Evolutionary conservation across 495 filamentous ascomycete genomes (phyloP), one percentile per base, ranked within the genome.

Genomic region (Neurospora sp.): DNA sequence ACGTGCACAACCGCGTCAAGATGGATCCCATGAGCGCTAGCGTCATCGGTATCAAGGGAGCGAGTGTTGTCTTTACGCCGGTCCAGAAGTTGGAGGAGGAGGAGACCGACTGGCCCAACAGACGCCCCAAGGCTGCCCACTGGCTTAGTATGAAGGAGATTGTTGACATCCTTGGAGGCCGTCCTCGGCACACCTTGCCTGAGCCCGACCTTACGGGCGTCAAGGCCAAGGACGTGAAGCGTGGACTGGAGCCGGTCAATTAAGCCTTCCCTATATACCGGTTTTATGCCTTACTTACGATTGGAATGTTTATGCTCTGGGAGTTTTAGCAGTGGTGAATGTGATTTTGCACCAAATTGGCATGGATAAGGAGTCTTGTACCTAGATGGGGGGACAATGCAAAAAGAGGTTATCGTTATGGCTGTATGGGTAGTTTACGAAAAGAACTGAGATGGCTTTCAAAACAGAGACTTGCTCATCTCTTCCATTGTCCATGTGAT

Each of bases 1-100:
- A 88, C 74, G 83, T 87, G n/a, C 85, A 87, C 40, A 87, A 92
- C 11, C 87, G 88, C 61, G 91, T 97, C 74, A 86, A 87, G 44
- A 85, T 84, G 14, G 92, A 97, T 77, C 87, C 89, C 3, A 80
- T 89, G 77, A 93, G 91, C 35, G 84, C 89, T 3, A 84, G 89
- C 1, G 93, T 98, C 48, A 99, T 99, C 76, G 96, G 96, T 20
- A 92, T 98, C 82, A 91, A 92, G 81, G 94, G 96, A 12, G 93
- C 94, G 0, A 91, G 90, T 73, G 93, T 99, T 11, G 89, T 94
- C 10, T 97, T 98, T 82, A 91, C 89, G 11, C 84, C 92, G 0
- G 92, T 98, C 89, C 81, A 85, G 9, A 84, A 89, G 69, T 84
- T 91, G 37, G 96, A 98, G 81, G 88, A 86, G 66, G 89, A 90